These are phyloP conservation scores for Penicillium sp. DNA, from an alignment of 2,329 filamentous ascomycete genomes.

Conservation along the genomic window DNA sequence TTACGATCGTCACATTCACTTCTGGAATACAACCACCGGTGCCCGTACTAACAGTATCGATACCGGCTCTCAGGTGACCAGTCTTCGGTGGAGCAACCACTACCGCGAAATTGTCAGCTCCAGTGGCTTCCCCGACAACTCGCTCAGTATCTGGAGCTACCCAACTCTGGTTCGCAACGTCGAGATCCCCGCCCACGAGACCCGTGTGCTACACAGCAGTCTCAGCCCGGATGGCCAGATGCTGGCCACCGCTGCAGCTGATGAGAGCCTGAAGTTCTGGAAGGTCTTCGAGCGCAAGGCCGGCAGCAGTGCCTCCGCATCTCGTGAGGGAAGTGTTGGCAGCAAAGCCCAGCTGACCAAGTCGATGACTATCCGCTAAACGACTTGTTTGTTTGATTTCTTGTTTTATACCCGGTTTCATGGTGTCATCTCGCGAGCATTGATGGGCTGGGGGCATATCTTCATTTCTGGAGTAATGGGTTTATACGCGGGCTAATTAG, in stretches of 20 bases:
- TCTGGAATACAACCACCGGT: constrained; percentile 99
- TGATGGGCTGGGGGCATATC: constrained; percentile 21
- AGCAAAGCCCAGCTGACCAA: constrained; percentile 84
- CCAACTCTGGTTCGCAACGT: constrained; percentile 94
- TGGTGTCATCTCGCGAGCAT: constrained; percentile 17
- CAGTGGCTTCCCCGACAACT: constrained; percentile 98
- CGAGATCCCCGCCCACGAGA: constrained; percentile 97
- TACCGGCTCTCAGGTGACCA: constrained; percentile 95
- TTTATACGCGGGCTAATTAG: constrained; percentile 8
- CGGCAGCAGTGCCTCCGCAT: constrained; percentile 62
- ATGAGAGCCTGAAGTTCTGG: constrained; percentile 99
- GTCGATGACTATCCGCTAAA: constrained; percentile 89
- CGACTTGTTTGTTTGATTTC: constrained; percentile 2
- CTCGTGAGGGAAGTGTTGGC: constrained; percentile 64
- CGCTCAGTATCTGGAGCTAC: constrained; percentile 98
- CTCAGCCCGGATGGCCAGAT: constrained; percentile 97
- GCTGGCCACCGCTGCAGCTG: constrained; percentile 90
- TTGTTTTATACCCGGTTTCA: constrained; percentile 21
- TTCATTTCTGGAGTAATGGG: constrained; percentile 15
- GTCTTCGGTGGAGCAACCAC: constrained; percentile 90
- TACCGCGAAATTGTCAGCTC: constrained; percentile 98
- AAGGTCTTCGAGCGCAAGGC: constrained; percentile 99
- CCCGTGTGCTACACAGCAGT: constrained; percentile 91
- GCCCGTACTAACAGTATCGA: constrained; percentile 99
- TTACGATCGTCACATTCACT: constrained; percentile 97